Conservation (phyloP, 2,329 filamentous ascomycete genomes). For the Ploettnerulaceae sp. region DNA sequence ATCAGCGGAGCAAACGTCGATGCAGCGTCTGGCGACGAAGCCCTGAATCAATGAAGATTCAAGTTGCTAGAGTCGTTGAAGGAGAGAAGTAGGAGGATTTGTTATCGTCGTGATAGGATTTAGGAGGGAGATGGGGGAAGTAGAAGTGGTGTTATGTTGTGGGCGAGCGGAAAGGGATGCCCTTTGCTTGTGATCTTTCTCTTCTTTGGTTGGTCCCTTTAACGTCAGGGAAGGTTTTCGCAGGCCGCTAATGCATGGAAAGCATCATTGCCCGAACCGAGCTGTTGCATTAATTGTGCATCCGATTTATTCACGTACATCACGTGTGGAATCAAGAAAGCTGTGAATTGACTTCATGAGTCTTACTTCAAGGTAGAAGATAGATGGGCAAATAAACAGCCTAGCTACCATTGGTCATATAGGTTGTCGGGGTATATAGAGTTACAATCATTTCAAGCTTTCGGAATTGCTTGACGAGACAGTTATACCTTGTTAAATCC, state of each 20-base stretch:
- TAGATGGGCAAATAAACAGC: neutral
- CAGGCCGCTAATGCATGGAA: neutral
- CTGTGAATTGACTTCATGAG: no score
- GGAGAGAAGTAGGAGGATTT: conserved; percentile 1
- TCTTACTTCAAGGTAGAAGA: neutral
- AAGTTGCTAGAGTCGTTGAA: conserved; percentile 8
- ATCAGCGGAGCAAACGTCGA: conserved; percentile 1
- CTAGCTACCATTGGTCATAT: no score
- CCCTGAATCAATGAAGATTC: conserved; percentile 25
- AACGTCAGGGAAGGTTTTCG: no score
- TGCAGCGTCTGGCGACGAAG: conserved; percentile 1
- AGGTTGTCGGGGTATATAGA: no score
- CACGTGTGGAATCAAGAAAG: no score
- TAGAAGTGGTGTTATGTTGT: conserved; percentile 3
- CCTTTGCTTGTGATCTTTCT: conserved; percentile 3
- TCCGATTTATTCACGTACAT: no score
- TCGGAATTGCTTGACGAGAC: no score
- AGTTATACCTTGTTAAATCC: no score
- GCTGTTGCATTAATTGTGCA: no score
- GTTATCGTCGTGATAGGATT: neutral
- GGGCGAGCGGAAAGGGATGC: neutral
- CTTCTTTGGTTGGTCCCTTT: neutral
- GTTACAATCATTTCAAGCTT: no score
- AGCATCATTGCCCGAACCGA: no score
- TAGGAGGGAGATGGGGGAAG: neutral